Percentiles rank a stretch among this genome's conserved stretches.
These are phyloP conservation scores for Cyclospora cayetanensis DNA, from an alignment of 169 alveolate genomes.

Conservation along the genomic window DNA sequence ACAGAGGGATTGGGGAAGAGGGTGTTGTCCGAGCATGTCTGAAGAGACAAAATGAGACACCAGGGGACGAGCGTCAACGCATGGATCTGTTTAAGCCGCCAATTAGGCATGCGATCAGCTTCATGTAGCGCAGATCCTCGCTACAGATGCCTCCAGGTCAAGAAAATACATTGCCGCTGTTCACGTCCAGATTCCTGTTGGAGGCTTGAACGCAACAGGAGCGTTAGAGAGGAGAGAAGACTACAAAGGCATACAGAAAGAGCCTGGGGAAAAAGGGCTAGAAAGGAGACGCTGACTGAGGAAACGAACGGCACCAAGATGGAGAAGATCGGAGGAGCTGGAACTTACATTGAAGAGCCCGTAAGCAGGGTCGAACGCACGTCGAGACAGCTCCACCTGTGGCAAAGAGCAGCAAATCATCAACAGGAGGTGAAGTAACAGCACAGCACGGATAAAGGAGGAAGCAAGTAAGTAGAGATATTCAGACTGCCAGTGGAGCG, in stretches of 20 bases:
- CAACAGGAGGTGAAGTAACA: not conserved
- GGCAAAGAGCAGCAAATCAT: not conserved
- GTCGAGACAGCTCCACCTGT: slow-evolving; percentile 81
- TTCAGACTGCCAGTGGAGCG: not conserved
- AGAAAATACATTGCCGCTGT: too few species aligned
- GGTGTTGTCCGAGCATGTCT: slow-evolving; percentile 76
- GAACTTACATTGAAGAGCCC: slow-evolving; percentile 83
- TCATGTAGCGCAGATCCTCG: not conserved
- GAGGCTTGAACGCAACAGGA: not conserved
- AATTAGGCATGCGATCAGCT: not conserved
- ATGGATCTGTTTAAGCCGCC: not conserved
- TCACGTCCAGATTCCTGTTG: not conserved
- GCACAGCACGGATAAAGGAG: not conserved
- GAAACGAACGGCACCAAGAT: not conserved
- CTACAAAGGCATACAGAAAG: not conserved
- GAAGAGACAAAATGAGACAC: not conserved
- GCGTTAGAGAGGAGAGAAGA: not conserved
- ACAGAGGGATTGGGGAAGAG: slow-evolving; percentile 81
- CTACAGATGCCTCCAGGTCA: not conserved
- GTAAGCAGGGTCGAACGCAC: slow-evolving; percentile 87
- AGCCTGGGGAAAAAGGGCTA: not conserved
- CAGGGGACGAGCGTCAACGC: not conserved
- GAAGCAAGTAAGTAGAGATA: not conserved
- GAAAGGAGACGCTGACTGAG: not conserved
- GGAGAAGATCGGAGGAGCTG: slow-evolving; percentile 71